Evolutionary conservation across 768 basidiomycete species (phyloP), one percentile per base, ranked within the genome.

Genomic region (Boletus fagicola): DNA sequence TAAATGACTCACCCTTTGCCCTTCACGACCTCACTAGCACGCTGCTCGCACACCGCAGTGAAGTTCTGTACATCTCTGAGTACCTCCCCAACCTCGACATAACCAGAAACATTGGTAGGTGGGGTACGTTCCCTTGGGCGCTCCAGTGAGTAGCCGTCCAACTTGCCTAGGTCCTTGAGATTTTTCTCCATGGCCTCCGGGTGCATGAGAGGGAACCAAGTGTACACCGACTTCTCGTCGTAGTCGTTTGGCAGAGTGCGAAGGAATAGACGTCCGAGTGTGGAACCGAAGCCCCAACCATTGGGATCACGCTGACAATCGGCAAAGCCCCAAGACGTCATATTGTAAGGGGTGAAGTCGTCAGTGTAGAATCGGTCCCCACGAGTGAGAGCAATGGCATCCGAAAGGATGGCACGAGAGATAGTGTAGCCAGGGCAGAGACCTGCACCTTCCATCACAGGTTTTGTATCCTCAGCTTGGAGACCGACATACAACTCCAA

Each of bases 161-260:
- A 55, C 24, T 81, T 73, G 40, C 80, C 79, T 36, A 92, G 65
- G 33, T 88, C 81, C 51, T 68, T 76, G 53, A 92, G 73, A 66
- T 85, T 69, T 1, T 65, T 72, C 57, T 81, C 74, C 90, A 92
- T 92, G 2, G 83, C 69, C 0, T 78, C 75, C 4, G 91, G 92
- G 0, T 86, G 88, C 84, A 92, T 86, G 44, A 93, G 77, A n/a
- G 92, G 88, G 85, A 92, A 93, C 83, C 89, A 92, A 4, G 92
- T 84, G 67, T 90, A 93, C 47, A 83, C 74, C 57, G 87, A 89
- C 68, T 87, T 84, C 56, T 82, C 79, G 0, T 80, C 78, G 72
- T 79, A 93, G 66, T 90, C 74, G 49, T 83, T 72, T 2, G 92
- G 90, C 1, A 93, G 78, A 20, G 83, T 84, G 46, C 92, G 88